Base-by-base conservation (phyloP, 495 filamentous ascomycete genomes). In the Hypoxylon cercidicola region DNA sequence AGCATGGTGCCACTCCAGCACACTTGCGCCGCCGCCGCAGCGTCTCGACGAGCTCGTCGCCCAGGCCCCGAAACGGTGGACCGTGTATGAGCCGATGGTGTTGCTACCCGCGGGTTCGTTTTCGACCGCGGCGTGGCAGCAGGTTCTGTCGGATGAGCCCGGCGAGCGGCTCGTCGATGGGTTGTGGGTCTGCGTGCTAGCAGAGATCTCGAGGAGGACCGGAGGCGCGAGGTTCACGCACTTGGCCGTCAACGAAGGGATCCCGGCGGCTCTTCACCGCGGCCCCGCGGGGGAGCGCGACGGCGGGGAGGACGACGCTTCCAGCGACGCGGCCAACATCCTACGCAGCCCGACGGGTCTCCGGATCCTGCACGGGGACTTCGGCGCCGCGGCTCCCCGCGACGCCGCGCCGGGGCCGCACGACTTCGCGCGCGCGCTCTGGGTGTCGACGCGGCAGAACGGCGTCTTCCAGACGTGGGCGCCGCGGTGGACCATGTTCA, bases 401-500 rank as follows among this genome's bases (percentile, higher is more conserved):
- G 15, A 39, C 3, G 18, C 48, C 3, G 19, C 70, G 16, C 51
- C 72, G 4, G 56, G 59, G 10, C 20, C 61, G 8, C 35, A 65
- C 0, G 88, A 93, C 65, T 87, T 92, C 46, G 59, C 75, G 11
- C 41, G 68, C 12, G 89, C 91, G 0, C 88, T 96, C 64, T 97
- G 93, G 92, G 87, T 86, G 3, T 84, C 84, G 0, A 83, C 87
- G 5, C 84, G 79, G 20, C 93, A 97, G 71, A 90, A 94, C 70
- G 87, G 87, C 8, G 89, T 97, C 49, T 70, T 75, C n/a, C 93
- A 97, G 75, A 88, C 81, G 25, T 97, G 93, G 93, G 88, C 92
- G 3, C 93, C 93, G 12, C 75, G 86, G 0, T 90, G 91, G 76
- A 96, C 92, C 12, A 97, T 97, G 93, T 97, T 97, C 72, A 90